Evolutionary conservation across 345 rosid genomes (phyloP).

Genomic region (Gossypioides kirkii): DNA sequence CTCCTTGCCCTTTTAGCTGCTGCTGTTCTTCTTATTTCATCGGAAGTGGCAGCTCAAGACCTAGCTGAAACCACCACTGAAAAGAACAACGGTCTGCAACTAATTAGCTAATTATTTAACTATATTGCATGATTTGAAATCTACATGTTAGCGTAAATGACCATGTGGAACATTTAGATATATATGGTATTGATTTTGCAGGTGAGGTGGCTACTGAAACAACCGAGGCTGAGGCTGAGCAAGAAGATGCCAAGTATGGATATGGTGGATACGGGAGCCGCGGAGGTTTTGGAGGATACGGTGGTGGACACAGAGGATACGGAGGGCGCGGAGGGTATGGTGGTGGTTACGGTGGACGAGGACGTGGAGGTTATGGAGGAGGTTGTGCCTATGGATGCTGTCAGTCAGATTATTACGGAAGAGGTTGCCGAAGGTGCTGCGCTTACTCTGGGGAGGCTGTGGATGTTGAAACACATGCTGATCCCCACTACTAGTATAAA

Average conservation of each 20-base stretch:
- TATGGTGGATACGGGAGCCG: background rate
- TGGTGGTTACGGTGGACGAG: background rate
- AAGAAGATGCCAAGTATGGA: background rate
- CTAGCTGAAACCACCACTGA: constrained; percentile 15
- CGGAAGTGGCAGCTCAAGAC: constrained; percentile 25
- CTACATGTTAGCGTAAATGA: background rate
- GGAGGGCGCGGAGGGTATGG: background rate
- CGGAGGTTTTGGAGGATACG: background rate
- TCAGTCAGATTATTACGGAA: background rate
- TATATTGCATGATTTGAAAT: background rate
- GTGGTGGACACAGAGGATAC: background rate
- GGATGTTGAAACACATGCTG: background rate
- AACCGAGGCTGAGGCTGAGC: constrained; percentile 1
- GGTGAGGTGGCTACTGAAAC: constrained; percentile 6
- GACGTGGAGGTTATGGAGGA: background rate
- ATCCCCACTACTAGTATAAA: constrained; percentile 10
- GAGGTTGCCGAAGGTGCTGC: constrained; percentile 22
- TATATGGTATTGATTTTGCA: background rate
- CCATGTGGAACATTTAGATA: too few species aligned
- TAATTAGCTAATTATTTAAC: background rate
- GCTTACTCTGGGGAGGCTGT: constrained; percentile 12
- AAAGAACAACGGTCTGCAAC: constrained; percentile 9
- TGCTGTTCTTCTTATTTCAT: constrained; percentile 18
- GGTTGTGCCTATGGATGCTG: constrained; percentile 16
- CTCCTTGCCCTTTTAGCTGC: constrained; percentile 14